Conservation (phyloP, 2,329 filamentous ascomycete genomes). For the Trichophyton verrucosum region DNA sequence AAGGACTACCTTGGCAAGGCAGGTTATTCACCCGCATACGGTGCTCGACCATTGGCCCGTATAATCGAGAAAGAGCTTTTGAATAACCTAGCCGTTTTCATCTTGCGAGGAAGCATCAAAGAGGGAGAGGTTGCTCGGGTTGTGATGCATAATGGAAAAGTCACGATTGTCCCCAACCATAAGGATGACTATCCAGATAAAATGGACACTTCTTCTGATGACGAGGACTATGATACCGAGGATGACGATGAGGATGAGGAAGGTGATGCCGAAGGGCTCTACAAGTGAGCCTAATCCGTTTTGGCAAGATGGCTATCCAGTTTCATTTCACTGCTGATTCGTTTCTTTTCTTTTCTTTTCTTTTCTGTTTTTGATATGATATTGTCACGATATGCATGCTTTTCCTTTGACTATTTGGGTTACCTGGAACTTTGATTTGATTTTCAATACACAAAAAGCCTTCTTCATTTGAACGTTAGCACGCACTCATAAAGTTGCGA, state of each 20-base stretch:
- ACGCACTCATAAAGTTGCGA: too few species aligned
- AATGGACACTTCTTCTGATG: slow-evolving; percentile 51
- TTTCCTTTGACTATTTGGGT: too few species aligned
- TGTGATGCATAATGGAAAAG: slow-evolving; percentile 64
- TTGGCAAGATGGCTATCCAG: not conserved
- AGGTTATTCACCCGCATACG: slow-evolving; percentile 91
- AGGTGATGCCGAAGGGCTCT: slow-evolving; percentile 49
- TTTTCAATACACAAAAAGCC: too few species aligned
- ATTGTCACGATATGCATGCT: not conserved
- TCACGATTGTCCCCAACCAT: slow-evolving; percentile 76
- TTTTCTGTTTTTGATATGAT: not conserved
- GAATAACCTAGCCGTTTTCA: slow-evolving; percentile 82
- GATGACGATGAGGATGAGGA: slow-evolving; percentile 58
- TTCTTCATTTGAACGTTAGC: too few species aligned
- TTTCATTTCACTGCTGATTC: not conserved
- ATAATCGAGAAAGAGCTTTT: slow-evolving; percentile 96
- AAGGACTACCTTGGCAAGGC: slow-evolving; percentile 86
- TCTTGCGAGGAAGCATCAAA: slow-evolving; percentile 68
- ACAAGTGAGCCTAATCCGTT: slow-evolving; percentile 37
- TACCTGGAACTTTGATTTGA: too few species aligned
- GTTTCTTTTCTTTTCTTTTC: not conserved
- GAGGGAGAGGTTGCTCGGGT: slow-evolving; percentile 78
- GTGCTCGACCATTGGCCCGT: slow-evolving; percentile 73
- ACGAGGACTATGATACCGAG: slow-evolving; percentile 61
- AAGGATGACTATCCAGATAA: slow-evolving; percentile 48